Evolutionary conservation across 257 asterid species (phyloP).

Genomic region (Jacaranda mimosifolia): DNA sequence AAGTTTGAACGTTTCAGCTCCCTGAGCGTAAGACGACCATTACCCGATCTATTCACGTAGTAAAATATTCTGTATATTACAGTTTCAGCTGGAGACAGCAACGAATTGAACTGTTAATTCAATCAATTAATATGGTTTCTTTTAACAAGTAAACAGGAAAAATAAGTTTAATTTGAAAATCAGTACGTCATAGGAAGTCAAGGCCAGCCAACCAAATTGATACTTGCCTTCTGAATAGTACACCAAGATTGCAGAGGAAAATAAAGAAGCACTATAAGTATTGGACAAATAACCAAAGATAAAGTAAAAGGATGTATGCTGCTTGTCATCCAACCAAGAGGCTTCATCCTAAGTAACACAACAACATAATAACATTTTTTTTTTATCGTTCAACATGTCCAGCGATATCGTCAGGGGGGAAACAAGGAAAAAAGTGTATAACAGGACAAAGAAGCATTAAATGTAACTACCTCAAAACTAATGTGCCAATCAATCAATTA

Average conservation of each 20-base stretch:
- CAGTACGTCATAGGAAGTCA: conserved; percentile 11
- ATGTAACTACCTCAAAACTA: conserved; percentile 19
- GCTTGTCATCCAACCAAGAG: conserved; percentile 21
- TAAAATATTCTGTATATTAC: conserved; percentile 96
- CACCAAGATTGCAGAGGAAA: conserved; percentile 29
- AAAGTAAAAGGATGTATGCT: conserved; percentile 4
- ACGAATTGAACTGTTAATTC: conserved; percentile 42
- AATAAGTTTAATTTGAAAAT: not conserved
- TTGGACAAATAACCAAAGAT: conserved; percentile 27
- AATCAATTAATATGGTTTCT: conserved; percentile 12
- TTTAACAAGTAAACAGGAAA: conserved; percentile 9
- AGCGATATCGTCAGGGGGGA: not conserved
- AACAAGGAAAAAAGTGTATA: not conserved
- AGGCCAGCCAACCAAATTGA: conserved; percentile 27
- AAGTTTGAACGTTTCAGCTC: conserved; percentile 92
- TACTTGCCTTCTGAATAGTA: conserved; percentile 25
- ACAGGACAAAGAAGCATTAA: not conserved
- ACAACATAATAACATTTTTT: conserved; percentile 4
- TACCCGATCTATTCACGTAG: conserved; percentile 93
- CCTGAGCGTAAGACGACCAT: conserved; percentile 88
- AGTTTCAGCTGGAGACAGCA: conserved; percentile 93
- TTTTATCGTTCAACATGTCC: conserved; percentile 6
- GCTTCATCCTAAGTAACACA: conserved; percentile 24
- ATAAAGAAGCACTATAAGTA: conserved; percentile 1
- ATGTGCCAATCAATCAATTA: conserved; percentile 13